A percentile compares a stretch with the other conserved stretches of the same genome.
These are phyloP conservation scores for Aureobasidium mangrovei DNA, from an alignment of 2,329 filamentous ascomycete genomes.

Conservation along the genomic window DNA sequence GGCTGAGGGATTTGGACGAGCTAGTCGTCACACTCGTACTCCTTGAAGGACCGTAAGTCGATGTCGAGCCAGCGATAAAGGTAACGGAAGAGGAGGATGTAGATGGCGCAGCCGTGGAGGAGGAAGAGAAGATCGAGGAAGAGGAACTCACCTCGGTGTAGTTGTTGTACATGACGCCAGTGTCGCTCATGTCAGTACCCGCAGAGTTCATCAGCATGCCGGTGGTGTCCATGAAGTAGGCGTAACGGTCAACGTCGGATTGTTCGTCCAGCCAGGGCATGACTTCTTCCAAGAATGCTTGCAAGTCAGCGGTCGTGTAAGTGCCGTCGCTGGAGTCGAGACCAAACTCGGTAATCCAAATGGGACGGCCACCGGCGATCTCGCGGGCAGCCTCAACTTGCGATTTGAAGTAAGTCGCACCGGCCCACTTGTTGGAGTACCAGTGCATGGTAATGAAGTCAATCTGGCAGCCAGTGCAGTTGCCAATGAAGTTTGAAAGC, in stretches of 20 bases:
- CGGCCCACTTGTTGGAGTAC: slow-evolving; percentile 38
- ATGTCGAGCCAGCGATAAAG: background rate
- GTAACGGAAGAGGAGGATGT: background rate
- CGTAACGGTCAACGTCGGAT: slow-evolving; percentile 32
- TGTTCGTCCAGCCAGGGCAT: slow-evolving; percentile 33
- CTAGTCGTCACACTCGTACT: slow-evolving; percentile 4
- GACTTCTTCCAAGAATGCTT: slow-evolving; percentile 40
- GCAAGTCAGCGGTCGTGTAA: slow-evolving; percentile 30
- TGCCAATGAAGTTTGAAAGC: slow-evolving; percentile 43
- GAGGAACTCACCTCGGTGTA: slow-evolving; percentile 15
- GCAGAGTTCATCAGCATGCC: slow-evolving; percentile 22
- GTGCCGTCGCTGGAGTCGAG: slow-evolving; percentile 28
- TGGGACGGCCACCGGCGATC: slow-evolving; percentile 17
- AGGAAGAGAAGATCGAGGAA: background rate
- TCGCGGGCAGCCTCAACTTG: slow-evolving; percentile 31
- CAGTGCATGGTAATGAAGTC: slow-evolving; percentile 56
- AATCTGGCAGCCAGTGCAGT: slow-evolving; percentile 45
- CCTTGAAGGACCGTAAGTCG: slow-evolving; percentile 6
- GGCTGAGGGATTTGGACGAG: background rate
- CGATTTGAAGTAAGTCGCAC: slow-evolving; percentile 29
- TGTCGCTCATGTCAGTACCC: slow-evolving; percentile 18
- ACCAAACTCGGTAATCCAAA: slow-evolving; percentile 52
- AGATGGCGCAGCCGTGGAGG: background rate
- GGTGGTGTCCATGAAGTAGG: slow-evolving; percentile 25
- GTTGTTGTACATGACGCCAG: slow-evolving; percentile 20